Conservation (phyloP, 495 filamentous ascomycete genomes). For the Aspergillus sclerotiicarbonarius region DNA sequence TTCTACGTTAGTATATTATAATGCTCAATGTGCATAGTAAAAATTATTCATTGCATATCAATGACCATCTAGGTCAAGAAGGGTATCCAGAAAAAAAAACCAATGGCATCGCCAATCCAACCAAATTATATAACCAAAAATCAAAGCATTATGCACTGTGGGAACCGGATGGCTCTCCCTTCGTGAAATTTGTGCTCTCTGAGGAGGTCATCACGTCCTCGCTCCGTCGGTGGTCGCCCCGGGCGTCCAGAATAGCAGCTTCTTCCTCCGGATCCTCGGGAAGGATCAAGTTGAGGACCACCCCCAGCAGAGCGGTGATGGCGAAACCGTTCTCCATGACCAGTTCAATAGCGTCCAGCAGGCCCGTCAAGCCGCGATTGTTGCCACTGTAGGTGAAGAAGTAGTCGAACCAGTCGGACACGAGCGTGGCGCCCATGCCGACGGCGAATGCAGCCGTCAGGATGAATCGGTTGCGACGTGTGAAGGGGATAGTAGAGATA, state of each 20-base stretch:
- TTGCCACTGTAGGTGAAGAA: slow-evolving; percentile 73
- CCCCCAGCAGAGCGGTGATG: slow-evolving; percentile 66
- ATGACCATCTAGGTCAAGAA: not conserved
- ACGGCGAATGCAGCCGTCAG: slow-evolving; percentile 74
- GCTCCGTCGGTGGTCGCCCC: slow-evolving; percentile 12
- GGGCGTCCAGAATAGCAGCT: slow-evolving; percentile 27
- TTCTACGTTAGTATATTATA: not conserved
- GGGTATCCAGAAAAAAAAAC: slow-evolving; percentile 6
- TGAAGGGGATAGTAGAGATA: slow-evolving; percentile 74
- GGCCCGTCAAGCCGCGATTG: slow-evolving; percentile 69
- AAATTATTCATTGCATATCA: no score
- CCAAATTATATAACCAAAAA: not conserved
- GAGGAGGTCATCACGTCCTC: not conserved
- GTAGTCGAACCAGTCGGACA: slow-evolving; percentile 71
- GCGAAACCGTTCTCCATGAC: slow-evolving; percentile 70
- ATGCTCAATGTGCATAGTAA: no score
- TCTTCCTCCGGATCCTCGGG: slow-evolving; percentile 70
- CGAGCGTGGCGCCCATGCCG: slow-evolving; percentile 78
- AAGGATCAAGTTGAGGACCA: slow-evolving; percentile 72
- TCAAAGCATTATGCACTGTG: no score
- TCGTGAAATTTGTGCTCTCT: slow-evolving; percentile 2
- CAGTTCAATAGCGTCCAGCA: slow-evolving; percentile 78
- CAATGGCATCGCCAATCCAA: not conserved
- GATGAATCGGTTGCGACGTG: slow-evolving; percentile 83
- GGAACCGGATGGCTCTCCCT: not conserved